Evolutionary conservation across 1,284 basidiomycete species (phyloP).

Genomic region (Vanrija sp.): DNA sequence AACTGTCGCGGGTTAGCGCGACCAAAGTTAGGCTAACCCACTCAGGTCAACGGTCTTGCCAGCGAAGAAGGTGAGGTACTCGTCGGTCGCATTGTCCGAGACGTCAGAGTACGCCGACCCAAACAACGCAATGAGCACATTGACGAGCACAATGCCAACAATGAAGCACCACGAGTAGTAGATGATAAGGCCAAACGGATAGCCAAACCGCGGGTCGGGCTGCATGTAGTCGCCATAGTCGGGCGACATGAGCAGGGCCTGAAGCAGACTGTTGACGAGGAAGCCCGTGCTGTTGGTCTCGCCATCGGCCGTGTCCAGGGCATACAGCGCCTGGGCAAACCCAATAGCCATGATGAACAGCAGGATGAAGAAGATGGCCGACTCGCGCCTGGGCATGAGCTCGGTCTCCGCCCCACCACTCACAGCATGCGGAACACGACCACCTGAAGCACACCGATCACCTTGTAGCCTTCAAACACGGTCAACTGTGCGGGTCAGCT

Average conservation of each 20-base stretch:
- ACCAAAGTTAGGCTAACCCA: conserved; percentile 9
- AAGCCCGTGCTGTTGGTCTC: conserved; percentile 59
- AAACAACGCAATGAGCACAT: conserved; percentile 92
- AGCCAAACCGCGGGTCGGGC: conserved; percentile 48
- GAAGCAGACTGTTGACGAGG: conserved; percentile 71
- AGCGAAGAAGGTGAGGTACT: conserved; percentile 76
- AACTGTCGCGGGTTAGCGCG: conserved; percentile 20
- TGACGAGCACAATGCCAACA: conserved; percentile 82
- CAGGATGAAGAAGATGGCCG: conserved; percentile 83
- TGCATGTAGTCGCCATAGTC: conserved; percentile 65
- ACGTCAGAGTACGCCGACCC: conserved; percentile 84
- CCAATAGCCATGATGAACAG: conserved; percentile 76
- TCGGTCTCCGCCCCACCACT: conserved; percentile 3
- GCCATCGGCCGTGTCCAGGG: conserved; percentile 86
- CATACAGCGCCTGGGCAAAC: conserved; percentile 71
- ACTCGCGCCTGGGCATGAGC: conserved; percentile 58
- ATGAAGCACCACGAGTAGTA: conserved; percentile 88
- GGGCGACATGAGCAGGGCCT: conserved; percentile 75
- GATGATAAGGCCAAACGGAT: conserved; percentile 62
- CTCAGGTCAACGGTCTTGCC: conserved; percentile 72
- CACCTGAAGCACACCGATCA: conserved; percentile 49
- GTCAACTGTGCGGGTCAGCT: conserved; percentile 19
- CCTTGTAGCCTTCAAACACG: conserved; percentile 60
- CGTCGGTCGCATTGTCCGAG: conserved; percentile 46
- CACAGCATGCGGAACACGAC: conserved; percentile 62